Conservation (phyloP, 2,329 filamentous ascomycete species). For the Laburnicola sp. region DNA sequence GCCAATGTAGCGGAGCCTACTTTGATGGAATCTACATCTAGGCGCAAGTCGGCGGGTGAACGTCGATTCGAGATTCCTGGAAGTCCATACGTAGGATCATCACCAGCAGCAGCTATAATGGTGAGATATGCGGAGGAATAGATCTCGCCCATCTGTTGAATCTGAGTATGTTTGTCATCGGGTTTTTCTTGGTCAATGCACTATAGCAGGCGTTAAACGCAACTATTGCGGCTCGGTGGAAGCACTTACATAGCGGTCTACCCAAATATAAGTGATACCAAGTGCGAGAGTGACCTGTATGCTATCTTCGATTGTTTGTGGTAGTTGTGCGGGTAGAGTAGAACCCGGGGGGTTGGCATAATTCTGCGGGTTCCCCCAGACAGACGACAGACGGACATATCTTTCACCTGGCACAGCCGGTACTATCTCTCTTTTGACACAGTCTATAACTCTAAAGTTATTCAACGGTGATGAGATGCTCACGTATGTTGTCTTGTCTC, state of each 20-base stretch:
- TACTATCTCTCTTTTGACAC: no score
- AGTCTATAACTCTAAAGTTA: no score
- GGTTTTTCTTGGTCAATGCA: conserved; percentile 7
- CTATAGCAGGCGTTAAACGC: neutral
- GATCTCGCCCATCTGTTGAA: conserved; percentile 19
- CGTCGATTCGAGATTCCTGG: conserved; percentile 2
- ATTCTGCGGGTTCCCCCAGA: neutral
- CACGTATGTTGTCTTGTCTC: no score
- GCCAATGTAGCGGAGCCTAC: neutral
- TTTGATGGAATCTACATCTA: neutral
- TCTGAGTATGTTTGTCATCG: conserved; percentile 3
- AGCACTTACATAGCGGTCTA: conserved; percentile 1
- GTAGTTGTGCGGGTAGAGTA: conserved; percentile 4
- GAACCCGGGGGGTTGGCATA: neutral
- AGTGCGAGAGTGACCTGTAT: conserved; percentile 12
- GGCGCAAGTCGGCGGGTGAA: neutral
- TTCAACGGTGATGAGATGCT: no score
- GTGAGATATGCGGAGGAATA: conserved; percentile 12
- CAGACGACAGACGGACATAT: neutral
- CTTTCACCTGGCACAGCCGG: no score
- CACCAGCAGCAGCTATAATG: conserved; percentile 13
- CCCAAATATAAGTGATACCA: conserved; percentile 15
- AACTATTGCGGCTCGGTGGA: no score
- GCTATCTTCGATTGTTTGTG: conserved; percentile 15
- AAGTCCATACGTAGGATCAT: conserved; percentile 7